Conservation (phyloP, 2,329 filamentous ascomycete species). For the Grosmannia serpens region DNA sequence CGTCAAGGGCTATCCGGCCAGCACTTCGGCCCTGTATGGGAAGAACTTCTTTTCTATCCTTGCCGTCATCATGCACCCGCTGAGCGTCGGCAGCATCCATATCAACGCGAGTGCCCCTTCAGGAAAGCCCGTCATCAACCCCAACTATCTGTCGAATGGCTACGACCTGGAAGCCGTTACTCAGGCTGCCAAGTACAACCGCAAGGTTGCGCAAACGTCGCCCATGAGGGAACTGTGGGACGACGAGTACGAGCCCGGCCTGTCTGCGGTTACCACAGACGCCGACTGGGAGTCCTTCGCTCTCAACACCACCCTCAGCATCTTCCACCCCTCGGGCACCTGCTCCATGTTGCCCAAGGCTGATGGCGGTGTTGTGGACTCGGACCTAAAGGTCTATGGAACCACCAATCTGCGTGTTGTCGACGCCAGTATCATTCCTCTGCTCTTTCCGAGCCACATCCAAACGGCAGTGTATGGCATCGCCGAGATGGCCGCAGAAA, state of each 20-base stretch:
- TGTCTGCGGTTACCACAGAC: conserved; percentile 8
- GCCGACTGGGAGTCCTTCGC: conserved; percentile 9
- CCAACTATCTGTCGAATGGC: conserved; percentile 18
- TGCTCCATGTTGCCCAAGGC: conserved; percentile 33
- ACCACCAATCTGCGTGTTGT: conserved; percentile 34
- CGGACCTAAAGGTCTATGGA: conserved; percentile 34
- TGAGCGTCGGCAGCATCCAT: conserved; percentile 21
- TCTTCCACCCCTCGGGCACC: conserved; percentile 32
- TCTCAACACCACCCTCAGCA: conserved; percentile 11
- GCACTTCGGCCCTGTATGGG: conserved; percentile 10
- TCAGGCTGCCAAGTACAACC: conserved; percentile 18
- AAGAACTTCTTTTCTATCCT: conserved; percentile 19
- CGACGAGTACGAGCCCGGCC: conserved; percentile 23
- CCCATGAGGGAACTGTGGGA: conserved; percentile 21
- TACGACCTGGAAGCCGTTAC: conserved; percentile 18
- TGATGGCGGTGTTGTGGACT: conserved; percentile 25
- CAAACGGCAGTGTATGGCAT: conserved; percentile 42
- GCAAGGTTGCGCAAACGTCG: conserved; percentile 19
- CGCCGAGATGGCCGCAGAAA: conserved; percentile 31
- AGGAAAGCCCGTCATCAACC: conserved; percentile 22
- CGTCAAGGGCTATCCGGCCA: conserved; percentile 21
- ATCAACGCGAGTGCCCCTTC: conserved; percentile 22
- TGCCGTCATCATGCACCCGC: conserved; percentile 19
- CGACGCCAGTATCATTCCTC: conserved; percentile 38
- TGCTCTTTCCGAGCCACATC: conserved; percentile 31